phyloP scores from a whole-genome alignment of 1,284 basidiomycete genomes.

The Retiboletus flavoniger region DNA sequence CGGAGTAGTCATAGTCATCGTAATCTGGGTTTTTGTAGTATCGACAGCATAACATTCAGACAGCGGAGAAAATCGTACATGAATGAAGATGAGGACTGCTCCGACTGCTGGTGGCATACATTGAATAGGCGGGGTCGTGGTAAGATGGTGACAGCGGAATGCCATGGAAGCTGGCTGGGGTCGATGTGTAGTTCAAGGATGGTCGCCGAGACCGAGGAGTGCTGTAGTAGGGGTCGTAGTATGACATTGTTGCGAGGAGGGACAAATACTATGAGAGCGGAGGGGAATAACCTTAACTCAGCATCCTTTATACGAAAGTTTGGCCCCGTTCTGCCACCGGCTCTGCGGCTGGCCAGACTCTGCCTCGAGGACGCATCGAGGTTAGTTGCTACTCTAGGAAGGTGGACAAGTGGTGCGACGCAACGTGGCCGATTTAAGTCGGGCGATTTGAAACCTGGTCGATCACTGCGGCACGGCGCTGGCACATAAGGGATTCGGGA shows the following conservation, averaged over 20 bases:
- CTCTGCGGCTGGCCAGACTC: slow-evolving; percentile 16
- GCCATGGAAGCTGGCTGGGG: slow-evolving; percentile 16
- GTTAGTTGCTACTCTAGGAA: slow-evolving; percentile 17
- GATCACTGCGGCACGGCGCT: slow-evolving; percentile 10
- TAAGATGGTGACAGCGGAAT: slow-evolving; percentile 24
- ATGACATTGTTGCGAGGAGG: slow-evolving; percentile 27
- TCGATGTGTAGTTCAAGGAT: slow-evolving; percentile 27
- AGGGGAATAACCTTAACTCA: not conserved
- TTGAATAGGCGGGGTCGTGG: slow-evolving; percentile 28
- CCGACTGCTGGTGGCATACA: slow-evolving; percentile 25
- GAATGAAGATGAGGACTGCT: slow-evolving; percentile 15
- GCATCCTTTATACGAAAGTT: slow-evolving; percentile 26
- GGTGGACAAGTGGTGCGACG: slow-evolving; percentile 14
- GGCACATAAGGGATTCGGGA: slow-evolving; percentile 1
- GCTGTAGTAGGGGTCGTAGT: slow-evolving; percentile 34
- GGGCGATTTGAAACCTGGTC: slow-evolving; percentile 26
- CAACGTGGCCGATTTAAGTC: slow-evolving; percentile 14
- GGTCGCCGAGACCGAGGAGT: slow-evolving; percentile 30
- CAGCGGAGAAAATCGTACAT: slow-evolving; percentile 15
- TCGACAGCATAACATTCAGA: slow-evolving; percentile 8
- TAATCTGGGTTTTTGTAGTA: slow-evolving; percentile 21
- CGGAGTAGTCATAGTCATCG: slow-evolving; percentile 25
- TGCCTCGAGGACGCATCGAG: slow-evolving; percentile 35
- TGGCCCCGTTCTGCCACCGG: slow-evolving; percentile 9
- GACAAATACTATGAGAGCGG: slow-evolving; percentile 11